Conservation (phyloP, 306 rosid genomes). For the Luffa acutangula region DNA sequence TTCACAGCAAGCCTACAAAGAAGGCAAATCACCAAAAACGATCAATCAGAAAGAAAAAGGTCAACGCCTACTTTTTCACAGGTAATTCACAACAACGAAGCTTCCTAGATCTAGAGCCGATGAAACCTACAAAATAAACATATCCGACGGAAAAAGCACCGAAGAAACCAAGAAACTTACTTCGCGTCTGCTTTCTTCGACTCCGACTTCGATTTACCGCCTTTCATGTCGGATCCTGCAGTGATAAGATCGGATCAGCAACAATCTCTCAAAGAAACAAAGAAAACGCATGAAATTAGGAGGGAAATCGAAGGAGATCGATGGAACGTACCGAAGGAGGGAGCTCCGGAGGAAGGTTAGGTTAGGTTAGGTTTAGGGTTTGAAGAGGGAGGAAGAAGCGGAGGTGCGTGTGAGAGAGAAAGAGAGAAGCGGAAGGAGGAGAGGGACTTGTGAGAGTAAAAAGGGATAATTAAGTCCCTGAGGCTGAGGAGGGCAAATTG, state of each 20-base stretch:
- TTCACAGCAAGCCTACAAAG: slow-evolving; percentile 58
- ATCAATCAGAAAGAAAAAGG: not conserved
- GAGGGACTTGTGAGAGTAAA: slow-evolving; percentile 7
- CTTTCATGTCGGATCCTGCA: slow-evolving; percentile 70
- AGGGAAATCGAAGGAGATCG: not conserved
- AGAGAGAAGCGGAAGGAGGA: slow-evolving; percentile 4
- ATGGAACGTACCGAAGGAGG: not conserved
- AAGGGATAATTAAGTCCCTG: slow-evolving; percentile 24
- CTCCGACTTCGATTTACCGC: slow-evolving; percentile 51
- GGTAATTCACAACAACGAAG: not conserved
- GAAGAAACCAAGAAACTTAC: slow-evolving; percentile 25
- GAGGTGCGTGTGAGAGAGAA: slow-evolving; percentile 3
- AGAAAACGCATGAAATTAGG: not conserved
- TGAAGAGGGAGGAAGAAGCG: slow-evolving; percentile 5
- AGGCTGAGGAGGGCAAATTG: slow-evolving; percentile 38
- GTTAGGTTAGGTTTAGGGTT: slow-evolving; percentile 27
- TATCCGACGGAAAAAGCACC: not conserved
- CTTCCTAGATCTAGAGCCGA: not conserved
- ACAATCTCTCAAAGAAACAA: not conserved
- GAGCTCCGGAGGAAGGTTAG: slow-evolving; percentile 15
- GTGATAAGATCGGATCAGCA: slow-evolving; percentile 13
- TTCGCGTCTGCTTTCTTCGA: slow-evolving; percentile 55
- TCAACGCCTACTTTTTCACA: not conserved
- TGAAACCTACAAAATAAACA: not conserved
- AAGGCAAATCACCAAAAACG: not conserved